phyloP scores from a whole-genome alignment of 352 stramenopile genomes.

The Phytopythium boreale region DNA sequence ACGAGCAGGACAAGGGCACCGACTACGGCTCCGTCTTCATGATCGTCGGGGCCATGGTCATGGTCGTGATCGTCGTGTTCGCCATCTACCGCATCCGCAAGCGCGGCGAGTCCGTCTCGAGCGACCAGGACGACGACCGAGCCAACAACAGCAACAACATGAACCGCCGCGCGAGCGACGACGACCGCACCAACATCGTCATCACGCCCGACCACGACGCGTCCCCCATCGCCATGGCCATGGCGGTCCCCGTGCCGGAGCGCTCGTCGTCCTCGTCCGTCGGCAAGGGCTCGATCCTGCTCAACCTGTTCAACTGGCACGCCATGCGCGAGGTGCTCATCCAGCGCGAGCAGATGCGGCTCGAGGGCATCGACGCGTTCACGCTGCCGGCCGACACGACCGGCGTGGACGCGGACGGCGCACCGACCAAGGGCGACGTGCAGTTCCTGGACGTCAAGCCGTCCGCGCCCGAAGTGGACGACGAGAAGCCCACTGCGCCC shows the following conservation, averaged over 20 bases:
- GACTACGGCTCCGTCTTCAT: slow-evolving; percentile 27
- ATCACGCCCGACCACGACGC: slow-evolving; percentile 24
- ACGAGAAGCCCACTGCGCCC: slow-evolving; percentile 21
- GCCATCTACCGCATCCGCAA: slow-evolving; percentile 49
- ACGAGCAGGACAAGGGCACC: slow-evolving; percentile 9
- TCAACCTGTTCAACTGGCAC: slow-evolving; percentile 64
- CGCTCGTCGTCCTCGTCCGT: neutral
- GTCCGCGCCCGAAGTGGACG: slow-evolving; percentile 23
- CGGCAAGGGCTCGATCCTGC: slow-evolving; percentile 24
- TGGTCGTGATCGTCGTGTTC: slow-evolving; percentile 44
- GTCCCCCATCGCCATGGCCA: slow-evolving; percentile 29
- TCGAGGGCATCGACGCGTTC: slow-evolving; percentile 26
- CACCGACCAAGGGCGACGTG: slow-evolving; percentile 24
- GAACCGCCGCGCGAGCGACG: slow-evolving; percentile 17
- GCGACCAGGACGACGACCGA: slow-evolving; percentile 12
- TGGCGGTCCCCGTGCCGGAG: slow-evolving; percentile 13
- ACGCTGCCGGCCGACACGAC: slow-evolving; percentile 32
- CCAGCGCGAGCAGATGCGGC: slow-evolving; percentile 45
- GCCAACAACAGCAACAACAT: neutral
- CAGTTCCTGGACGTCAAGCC: slow-evolving; percentile 44
- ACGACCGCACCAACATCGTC: slow-evolving; percentile 15
- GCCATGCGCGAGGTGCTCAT: slow-evolving; percentile 48
- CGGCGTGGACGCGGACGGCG: slow-evolving; percentile 3
- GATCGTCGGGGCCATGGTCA: slow-evolving; percentile 39
- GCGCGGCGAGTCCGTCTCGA: slow-evolving; percentile 20